Conservation (phyloP, 2,329 filamentous ascomycete species). For the Diaporthe velutina region DNA sequence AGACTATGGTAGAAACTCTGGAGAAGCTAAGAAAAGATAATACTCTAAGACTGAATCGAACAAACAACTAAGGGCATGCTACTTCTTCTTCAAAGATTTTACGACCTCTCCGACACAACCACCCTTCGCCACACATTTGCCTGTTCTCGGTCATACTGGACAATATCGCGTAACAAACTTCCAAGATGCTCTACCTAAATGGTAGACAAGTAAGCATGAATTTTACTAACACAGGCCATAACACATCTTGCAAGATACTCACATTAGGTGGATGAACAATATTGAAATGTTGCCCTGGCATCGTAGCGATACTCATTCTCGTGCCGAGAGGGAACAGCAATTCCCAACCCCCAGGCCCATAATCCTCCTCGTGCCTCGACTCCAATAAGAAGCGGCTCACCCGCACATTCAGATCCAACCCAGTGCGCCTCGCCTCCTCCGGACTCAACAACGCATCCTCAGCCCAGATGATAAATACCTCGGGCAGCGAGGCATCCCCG, state of each 20-base stretch:
- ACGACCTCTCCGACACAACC: neutral
- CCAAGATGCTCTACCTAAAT: neutral
- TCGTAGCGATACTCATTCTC: neutral
- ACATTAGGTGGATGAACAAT: neutral
- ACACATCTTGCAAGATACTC: neutral
- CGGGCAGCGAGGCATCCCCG: neutral
- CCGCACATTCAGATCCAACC: neutral
- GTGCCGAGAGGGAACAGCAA: neutral
- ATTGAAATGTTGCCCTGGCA: neutral
- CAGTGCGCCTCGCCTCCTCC: neutral
- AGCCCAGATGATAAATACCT: neutral
- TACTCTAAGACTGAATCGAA: no score
- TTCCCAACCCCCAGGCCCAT: neutral
- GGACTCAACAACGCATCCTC: neutral
- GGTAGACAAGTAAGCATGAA: neutral
- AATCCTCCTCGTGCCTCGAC: neutral
- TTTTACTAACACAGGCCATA: neutral
- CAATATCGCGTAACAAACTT: neutral
- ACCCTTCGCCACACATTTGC: neutral
- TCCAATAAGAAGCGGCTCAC: neutral
- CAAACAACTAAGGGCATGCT: no score
- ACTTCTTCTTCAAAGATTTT: no score
- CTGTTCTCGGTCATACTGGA: neutral
- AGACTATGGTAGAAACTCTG: no score
- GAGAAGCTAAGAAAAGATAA: no score